Conservation (phyloP, 2,329 filamentous ascomycete species). For the Aureobasidium uvarum region DNA sequence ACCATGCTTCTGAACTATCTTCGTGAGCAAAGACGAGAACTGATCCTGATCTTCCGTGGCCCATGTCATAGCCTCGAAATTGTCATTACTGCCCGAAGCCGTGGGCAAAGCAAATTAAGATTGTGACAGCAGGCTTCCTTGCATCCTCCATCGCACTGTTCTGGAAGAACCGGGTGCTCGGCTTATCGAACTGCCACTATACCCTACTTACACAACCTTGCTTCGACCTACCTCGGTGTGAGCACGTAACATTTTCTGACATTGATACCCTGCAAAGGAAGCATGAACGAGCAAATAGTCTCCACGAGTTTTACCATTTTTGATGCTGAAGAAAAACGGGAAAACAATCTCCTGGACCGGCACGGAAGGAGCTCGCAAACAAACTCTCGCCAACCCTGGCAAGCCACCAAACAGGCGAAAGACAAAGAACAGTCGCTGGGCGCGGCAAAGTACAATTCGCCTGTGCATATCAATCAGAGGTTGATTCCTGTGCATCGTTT, state of each 20-base stretch:
- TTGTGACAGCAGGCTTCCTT: slow-evolving; percentile 24
- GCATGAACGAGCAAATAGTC: neutral
- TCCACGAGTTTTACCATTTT: neutral
- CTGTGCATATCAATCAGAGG: slow-evolving; percentile 22
- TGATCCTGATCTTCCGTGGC: slow-evolving; percentile 17
- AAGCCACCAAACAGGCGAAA: slow-evolving; percentile 23
- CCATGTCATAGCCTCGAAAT: slow-evolving; percentile 20
- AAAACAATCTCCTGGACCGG: neutral
- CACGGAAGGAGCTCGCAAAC: slow-evolving; percentile 17
- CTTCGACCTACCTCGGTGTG: slow-evolving; percentile 10
- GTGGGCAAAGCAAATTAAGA: slow-evolving; percentile 20
- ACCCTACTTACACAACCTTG: slow-evolving; percentile 23
- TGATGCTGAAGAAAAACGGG: neutral
- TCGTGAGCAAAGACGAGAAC: slow-evolving; percentile 9
- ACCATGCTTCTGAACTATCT: slow-evolving; percentile 8
- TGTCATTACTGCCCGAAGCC: slow-evolving; percentile 8
- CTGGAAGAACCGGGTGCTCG: slow-evolving; percentile 24
- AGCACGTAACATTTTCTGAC: neutral
- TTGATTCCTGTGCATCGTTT: slow-evolving; percentile 14
- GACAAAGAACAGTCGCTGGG: neutral
- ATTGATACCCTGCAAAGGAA: neutral
- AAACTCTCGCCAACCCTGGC: slow-evolving; percentile 14
- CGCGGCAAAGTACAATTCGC: neutral
- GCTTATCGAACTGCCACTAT: slow-evolving; percentile 19
- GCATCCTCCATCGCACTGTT: slow-evolving; percentile 21